phyloP scores from a whole-genome alignment of 495 filamentous ascomycete genomes.

The Neurospora discreta region DNA sequence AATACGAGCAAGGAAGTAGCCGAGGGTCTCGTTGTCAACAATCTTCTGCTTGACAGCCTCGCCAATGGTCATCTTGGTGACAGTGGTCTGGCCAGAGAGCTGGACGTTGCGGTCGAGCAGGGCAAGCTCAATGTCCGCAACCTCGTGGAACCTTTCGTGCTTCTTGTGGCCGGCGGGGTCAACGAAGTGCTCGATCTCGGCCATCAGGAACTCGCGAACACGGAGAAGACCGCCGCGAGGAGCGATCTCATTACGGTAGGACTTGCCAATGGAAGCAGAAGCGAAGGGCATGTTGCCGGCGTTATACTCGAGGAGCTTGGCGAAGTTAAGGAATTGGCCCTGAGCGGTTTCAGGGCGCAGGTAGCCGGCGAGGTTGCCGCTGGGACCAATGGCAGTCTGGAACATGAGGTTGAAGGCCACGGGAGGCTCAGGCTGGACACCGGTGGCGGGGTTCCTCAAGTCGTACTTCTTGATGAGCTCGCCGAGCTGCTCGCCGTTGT shows the following conservation, averaged over 20 bases:
- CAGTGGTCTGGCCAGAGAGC: constrained; percentile 54
- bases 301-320: constrained; percentile 70
- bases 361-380: constrained; percentile 46
- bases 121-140: constrained; percentile 53
- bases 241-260: constrained; percentile 73
- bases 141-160: constrained; percentile 56
- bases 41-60: constrained; percentile 56
- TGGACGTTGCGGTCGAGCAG: constrained; percentile 64
- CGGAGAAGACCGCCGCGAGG: constrained; percentile 62
- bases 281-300: constrained; percentile 65
- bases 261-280: constrained; percentile 66
- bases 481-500: constrained; percentile 58
- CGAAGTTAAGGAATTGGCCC: constrained; percentile 66
- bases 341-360: constrained; percentile 66
- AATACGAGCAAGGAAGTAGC: constrained; percentile 75
- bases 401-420: constrained; percentile 77
- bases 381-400: constrained; percentile 60
- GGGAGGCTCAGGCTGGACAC: constrained; percentile 46
- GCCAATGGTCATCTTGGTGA: constrained; percentile 51
- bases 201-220: constrained; percentile 75
- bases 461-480: constrained; percentile 61
- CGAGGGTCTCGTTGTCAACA: constrained; percentile 79
- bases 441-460: constrained; percentile 54
- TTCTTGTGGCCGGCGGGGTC: constrained; percentile 61
- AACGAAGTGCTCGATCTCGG: constrained; percentile 74